These are phyloP conservation scores for Alternaria sp. DNA, from an alignment of 2,329 filamentous ascomycete genomes.

Conservation along the genomic window DNA sequence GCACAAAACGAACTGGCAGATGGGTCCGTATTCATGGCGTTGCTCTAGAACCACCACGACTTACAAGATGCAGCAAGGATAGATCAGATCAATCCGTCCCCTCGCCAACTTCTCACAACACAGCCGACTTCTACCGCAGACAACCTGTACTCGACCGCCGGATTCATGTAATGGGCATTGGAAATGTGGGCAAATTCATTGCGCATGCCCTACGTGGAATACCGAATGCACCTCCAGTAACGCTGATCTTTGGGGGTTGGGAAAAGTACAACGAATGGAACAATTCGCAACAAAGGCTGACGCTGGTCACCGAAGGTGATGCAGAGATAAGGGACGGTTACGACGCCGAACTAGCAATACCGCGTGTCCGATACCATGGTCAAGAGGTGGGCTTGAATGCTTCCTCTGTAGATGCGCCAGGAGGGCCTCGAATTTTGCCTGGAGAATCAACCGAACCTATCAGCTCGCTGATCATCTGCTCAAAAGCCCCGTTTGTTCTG, in stretches of 20 bases:
- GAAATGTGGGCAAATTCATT: slow-evolving; percentile 82
- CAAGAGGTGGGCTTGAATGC: slow-evolving; percentile 38
- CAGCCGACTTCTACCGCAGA: slow-evolving; percentile 46
- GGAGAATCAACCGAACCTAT: slow-evolving; percentile 62
- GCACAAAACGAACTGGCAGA: slow-evolving; percentile 25
- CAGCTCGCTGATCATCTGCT: slow-evolving; percentile 78
- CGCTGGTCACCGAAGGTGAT: slow-evolving; percentile 56
- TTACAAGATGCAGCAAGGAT: slow-evolving; percentile 25
- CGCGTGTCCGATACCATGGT: slow-evolving; percentile 50
- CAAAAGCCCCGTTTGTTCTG: slow-evolving; percentile 76
- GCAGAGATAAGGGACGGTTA: slow-evolving; percentile 53
- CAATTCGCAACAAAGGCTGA: slow-evolving; percentile 54
- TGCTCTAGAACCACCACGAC: not conserved
- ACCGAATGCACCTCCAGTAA: slow-evolving; percentile 73
- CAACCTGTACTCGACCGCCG: slow-evolving; percentile 40
- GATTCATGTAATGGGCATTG: slow-evolving; percentile 76
- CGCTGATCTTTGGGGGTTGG: slow-evolving; percentile 75
- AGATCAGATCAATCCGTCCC: slow-evolving; percentile 22
- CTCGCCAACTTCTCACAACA: slow-evolving; percentile 9
- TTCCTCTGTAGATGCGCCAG: slow-evolving; percentile 15
- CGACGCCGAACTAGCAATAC: slow-evolving; percentile 56
- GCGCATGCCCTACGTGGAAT: slow-evolving; percentile 74
- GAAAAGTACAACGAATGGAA: slow-evolving; percentile 58
- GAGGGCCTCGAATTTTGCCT: slow-evolving; percentile 15
- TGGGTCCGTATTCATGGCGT: slow-evolving; percentile 14